Evolutionary conservation across 176 grass and related monocot genomes (phyloP), one percentile per base, ranked within the genome.

Genomic region (Eremochloa ophiuroides): DNA sequence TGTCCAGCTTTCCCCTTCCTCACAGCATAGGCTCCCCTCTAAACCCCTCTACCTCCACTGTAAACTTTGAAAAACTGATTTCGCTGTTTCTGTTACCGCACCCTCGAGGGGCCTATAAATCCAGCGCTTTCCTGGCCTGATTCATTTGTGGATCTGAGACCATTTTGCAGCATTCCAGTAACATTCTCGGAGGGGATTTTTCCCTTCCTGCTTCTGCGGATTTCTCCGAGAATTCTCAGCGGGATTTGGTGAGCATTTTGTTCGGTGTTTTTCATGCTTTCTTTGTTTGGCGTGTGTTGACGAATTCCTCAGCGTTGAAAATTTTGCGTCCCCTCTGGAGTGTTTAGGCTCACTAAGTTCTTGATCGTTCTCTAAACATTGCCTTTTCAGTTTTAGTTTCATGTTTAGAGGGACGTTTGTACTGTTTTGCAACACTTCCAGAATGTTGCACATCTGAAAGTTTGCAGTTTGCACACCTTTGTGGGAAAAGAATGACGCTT

Each of bases 361-460:
- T 73, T 73, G 43, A 80, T 74, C 68, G 33, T 65, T 39, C 10
- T 8, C 37, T 37, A 78, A 62, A 47, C 17, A 48, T 11, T 39
- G 10, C 17, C 13, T 66, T 59, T 18, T 7, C 2, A 23, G 38
- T 79, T 10, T 30, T 73, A 23, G 22, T n/a, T 27, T 9, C 67
- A 29, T 72, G 56, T 50, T 79, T 85, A 40, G 33, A 11, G 56
- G 13, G 15, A 15, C 15, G 40, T 71, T 39, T 15, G 20, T 17
- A 78, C 34, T 47, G 25, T 63, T 41, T 40, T 64, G n/a, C 43
- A 50, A 16, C 2, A 11, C 16, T 71, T 38, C 66, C n/a, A 38
- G 75, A 72, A 64, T 73, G 67, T 71, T 62, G 29, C 1, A n/a
- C 40, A 62, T 46, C 66, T 79, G 60, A 83, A 83, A 83, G 70